phyloP scores from a whole-genome alignment of 257 asterid species.

The Hygrophila difformis region DNA sequence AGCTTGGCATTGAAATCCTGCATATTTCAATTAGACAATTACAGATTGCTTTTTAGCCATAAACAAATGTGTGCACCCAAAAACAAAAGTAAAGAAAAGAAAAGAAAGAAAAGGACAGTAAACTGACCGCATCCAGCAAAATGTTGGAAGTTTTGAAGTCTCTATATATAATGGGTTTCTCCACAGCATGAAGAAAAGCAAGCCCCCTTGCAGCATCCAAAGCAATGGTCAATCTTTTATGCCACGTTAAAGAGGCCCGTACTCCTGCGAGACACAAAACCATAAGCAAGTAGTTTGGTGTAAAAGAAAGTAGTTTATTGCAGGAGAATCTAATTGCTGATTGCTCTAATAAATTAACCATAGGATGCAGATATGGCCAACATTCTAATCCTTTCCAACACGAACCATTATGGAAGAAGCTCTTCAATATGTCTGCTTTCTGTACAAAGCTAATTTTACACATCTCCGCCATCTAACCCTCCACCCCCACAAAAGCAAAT shows the following conservation, averaged over 20 bases:
- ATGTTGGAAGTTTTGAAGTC: slow-evolving; percentile 91
- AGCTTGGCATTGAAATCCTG: slow-evolving; percentile 95
- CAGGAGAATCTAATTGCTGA: neutral
- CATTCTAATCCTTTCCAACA: too few species aligned
- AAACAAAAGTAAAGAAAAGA: too few species aligned
- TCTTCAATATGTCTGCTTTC: too few species aligned
- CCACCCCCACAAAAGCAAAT: too few species aligned
- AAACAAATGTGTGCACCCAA: neutral
- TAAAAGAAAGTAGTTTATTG: neutral
- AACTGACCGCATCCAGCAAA: slow-evolving; percentile 74
- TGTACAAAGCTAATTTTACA: neutral
- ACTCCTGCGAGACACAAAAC: slow-evolving; percentile 44
- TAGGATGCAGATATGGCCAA: too few species aligned
- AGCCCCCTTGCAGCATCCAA: slow-evolving; percentile 94
- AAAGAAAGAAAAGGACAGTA: too few species aligned
- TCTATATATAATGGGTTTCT: slow-evolving; percentile 79
- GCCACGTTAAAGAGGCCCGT: slow-evolving; percentile 65
- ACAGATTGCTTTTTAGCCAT: slow-evolving; percentile 11
- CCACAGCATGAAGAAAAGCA: slow-evolving; percentile 93
- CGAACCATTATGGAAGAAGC: too few species aligned
- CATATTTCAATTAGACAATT: slow-evolving; percentile 8
- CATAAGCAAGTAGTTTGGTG: neutral
- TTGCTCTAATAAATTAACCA: too few species aligned
- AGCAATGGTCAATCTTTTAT: slow-evolving; percentile 73
- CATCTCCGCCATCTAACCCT: neutral